Evolutionary conservation across 257 asterid genomes (phyloP), one percentile per base, ranked within the genome.

Genomic region (Echites panduratus): DNA sequence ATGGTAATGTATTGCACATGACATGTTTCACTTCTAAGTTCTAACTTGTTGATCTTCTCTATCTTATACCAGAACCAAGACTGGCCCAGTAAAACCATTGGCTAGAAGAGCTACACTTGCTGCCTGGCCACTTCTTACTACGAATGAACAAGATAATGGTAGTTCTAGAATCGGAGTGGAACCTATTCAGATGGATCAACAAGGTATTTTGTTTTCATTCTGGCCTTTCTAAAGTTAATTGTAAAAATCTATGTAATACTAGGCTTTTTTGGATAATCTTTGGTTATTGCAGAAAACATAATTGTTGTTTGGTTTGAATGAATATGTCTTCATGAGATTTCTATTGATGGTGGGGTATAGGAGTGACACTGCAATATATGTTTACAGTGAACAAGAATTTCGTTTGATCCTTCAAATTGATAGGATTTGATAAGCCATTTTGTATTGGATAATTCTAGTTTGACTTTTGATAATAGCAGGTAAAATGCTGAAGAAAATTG

Each of bases 31-130:
- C 19, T 27, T 9, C 29, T 45, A n/a, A 1, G 38, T 32, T 32
- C 22, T 70, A 2, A 64, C 40, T 41, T 54, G 38, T 73, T 71
- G 71, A 68, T 69, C 32, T 52, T 74, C 70, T 73, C n/a, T 59
- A 43, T 43, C 53, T 66, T 41, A 66, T 82, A 19, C 65, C 87
- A 87, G 96, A 78, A 85, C 84, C 76, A 86, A 92, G 82, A 41
- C 79, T 2, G 96, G 93, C 26, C 87, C 50, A 59, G 80, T 83
- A 74, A 87, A 88, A 70, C 85, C 95, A 57, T 82, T 87, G 65
- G 84, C 90, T 80, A 78, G 86, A 77, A 84, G 96, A 85, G 93
- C 90, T 75, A 88, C 94, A 71, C 77, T 57, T 82, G 93, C 97
- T 72, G 98, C 99, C 16, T 95, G 99, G 99, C 88, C 96, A 27